A percentile compares a stretch with the other conserved stretches of the same genome.
phyloP scores from a whole-genome alignment of 257 asterid genomes.

The Datura wrightii region DNA sequence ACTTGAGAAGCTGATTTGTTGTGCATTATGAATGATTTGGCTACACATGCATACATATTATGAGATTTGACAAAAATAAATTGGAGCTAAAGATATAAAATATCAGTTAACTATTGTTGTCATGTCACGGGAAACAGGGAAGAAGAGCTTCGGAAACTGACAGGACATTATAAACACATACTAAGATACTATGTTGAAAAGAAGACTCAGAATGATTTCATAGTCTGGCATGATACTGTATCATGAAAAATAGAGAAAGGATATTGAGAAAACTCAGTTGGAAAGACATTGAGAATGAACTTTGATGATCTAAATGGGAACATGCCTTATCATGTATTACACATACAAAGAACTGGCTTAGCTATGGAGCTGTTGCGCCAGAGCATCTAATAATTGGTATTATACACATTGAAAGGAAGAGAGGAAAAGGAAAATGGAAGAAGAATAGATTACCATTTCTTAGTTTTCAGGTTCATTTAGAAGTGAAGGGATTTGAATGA shows the following conservation, averaged over 20 bases:
- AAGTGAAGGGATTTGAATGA: background rate
- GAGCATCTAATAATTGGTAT: background rate
- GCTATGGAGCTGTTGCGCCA: background rate
- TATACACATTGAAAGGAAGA: background rate
- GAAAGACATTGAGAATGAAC: background rate
- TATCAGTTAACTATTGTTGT: background rate
- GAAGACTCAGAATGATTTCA: too few species aligned
- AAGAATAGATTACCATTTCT: background rate
- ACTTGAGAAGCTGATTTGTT: background rate
- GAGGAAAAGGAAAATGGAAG: too few species aligned
- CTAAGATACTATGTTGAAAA: too few species aligned
- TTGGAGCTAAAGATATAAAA: too few species aligned
- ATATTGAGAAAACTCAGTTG: background rate
- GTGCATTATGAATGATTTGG: background rate
- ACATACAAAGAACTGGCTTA: background rate
- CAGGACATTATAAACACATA: too few species aligned
- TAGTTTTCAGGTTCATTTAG: background rate
- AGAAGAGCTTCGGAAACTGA: background rate
- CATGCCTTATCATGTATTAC: background rate
- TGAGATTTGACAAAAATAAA: too few species aligned
- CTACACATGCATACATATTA: background rate
- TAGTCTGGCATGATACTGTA: background rate
- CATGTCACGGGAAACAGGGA: background rate
- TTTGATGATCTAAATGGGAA: background rate
- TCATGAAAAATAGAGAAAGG: background rate